Base-by-base conservation (phyloP, 108 stramenopile species). In the Parietichytrium sp. region DNA sequence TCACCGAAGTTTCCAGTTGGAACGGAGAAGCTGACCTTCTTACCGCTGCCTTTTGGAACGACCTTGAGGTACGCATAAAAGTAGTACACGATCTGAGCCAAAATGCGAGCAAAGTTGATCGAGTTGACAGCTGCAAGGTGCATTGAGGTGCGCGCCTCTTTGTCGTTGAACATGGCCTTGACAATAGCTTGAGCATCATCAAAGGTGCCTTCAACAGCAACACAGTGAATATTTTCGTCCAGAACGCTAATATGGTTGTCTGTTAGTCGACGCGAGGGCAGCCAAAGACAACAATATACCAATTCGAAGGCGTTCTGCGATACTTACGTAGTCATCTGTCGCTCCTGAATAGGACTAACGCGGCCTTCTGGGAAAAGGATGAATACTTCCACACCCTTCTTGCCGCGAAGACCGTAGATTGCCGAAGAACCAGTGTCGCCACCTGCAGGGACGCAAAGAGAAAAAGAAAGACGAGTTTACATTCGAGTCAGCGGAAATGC, bases 261-360 rank as follows among this genome's bases (percentile, higher is more conserved):
- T n/a, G n/a, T n/a, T n/a, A n/a, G n/a, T n/a, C n/a, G n/a, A n/a
- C n/a, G n/a, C n/a, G n/a, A n/a, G n/a, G n/a, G n/a, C n/a, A n/a
- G n/a, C n/a, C n/a, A n/a, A n/a, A n/a, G n/a, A n/a, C n/a, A n/a
- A n/a, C n/a, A n/a, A n/a, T n/a, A n/a, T n/a, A n/a, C n/a, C n/a
- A n/a, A n/a, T n/a, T n/a, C n/a, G n/a, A n/a, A n/a, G n/a, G n/a
- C n/a, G n/a, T n/a, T n/a, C n/a, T n/a, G n/a, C n/a, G n/a, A n/a
- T n/a, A n/a, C n/a, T n/a, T n/a, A n/a, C n/a, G 98, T 96, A 3
- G 96, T 98, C 98, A 99, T 99, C 90, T 99, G 98, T 12, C 94
- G 84, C 84, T 98, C 98, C 82, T 98, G 98, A 55, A 97, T 96
- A 51, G 93, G 90, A 29, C 91, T 92, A 25, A 96, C 96, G 38